Conservation (phyloP, 2,329 filamentous ascomycete genomes). For the Dryadomyces quercus-mongolicae region DNA sequence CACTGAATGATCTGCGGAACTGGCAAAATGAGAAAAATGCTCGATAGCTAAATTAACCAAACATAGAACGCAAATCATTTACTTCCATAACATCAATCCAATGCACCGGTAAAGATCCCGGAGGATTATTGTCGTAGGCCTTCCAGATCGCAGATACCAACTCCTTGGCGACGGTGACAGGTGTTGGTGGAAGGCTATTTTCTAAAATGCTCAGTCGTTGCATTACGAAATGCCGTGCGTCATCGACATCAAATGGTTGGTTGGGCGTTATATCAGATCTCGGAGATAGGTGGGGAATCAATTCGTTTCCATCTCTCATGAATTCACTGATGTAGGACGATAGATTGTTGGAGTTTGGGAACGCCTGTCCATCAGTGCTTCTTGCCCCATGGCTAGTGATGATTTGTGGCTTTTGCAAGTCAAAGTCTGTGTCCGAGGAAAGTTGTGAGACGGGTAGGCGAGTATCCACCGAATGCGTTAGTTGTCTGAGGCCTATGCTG, state of each 20-base stretch:
- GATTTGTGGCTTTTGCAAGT: neutral
- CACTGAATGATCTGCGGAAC: neutral
- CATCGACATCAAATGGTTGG: slow-evolving; percentile 14
- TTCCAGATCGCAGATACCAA: slow-evolving; percentile 26
- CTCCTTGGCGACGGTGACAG: slow-evolving; percentile 24
- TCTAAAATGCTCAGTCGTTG: slow-evolving; percentile 24
- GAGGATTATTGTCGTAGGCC: slow-evolving; percentile 22
- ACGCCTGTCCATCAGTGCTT: no score
- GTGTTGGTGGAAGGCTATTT: slow-evolving; percentile 24
- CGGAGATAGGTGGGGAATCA: neutral
- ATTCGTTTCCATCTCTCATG: neutral
- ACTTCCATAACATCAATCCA: slow-evolving; percentile 27
- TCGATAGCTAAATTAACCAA: slow-evolving; percentile 2
- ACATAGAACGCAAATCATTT: slow-evolving; percentile 7
- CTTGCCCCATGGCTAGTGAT: neutral
- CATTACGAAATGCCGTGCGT: slow-evolving; percentile 25
- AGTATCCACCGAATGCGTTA: neutral
- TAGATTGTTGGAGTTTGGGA: neutral
- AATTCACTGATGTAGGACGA: slow-evolving; percentile 2
- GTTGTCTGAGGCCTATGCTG: slow-evolving; percentile 8
- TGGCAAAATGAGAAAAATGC: no score
- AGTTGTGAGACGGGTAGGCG: neutral
- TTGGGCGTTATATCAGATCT: neutral
- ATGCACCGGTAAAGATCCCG: slow-evolving; percentile 17
- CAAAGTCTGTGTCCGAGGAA: no score